Percentiles rank a stretch among this genome's conserved stretches.
These are phyloP conservation scores for Withania somnifera DNA, from an alignment of 305 asterid genomes.

Conservation along the genomic window DNA sequence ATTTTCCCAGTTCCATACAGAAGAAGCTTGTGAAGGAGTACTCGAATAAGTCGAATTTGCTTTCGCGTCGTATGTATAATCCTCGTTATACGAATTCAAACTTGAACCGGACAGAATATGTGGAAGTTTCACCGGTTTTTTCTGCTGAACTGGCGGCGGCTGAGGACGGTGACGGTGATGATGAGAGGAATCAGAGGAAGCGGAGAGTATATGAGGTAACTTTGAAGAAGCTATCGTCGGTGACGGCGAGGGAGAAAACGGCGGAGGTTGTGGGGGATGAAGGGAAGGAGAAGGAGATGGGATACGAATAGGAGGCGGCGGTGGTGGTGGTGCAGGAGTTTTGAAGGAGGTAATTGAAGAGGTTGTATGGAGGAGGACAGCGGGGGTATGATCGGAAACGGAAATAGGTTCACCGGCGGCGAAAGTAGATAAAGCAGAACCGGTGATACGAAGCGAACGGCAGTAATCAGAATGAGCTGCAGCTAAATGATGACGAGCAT, in stretches of 20 bases:
- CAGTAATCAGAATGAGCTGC: constrained; percentile 94
- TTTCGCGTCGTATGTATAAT: constrained; percentile 35
- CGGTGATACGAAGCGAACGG: constrained; percentile 73
- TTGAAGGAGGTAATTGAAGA: constrained; percentile 19
- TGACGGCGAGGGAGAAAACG: constrained; percentile 6
- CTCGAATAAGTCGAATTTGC: constrained; percentile 52
- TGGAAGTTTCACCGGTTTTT: constrained; percentile 1
- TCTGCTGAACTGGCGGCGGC: not conserved
- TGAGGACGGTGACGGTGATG: not conserved
- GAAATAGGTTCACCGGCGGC: constrained; percentile 81
- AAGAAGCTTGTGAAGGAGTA: constrained; percentile 82
- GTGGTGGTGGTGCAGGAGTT: constrained; percentile 17
- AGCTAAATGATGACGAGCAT: constrained; percentile 81
- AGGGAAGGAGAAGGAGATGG: constrained; percentile 26
- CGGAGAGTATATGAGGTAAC: constrained; percentile 18
- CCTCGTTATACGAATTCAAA: constrained; percentile 23
- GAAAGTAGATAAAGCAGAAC: constrained; percentile 65
- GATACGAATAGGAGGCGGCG: constrained; percentile 16
- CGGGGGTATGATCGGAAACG: constrained; percentile 67
- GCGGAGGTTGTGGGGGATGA: constrained; percentile 30
- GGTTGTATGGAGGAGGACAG: constrained; percentile 54
- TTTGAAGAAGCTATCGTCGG: constrained; percentile 25
- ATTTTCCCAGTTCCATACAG: constrained; percentile 94
- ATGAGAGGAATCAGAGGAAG: constrained; percentile 25
- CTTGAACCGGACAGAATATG: constrained; percentile 64